Base-by-base conservation (phyloP, 495 filamentous ascomycete genomes). In the Neurospora sp. region DNA sequence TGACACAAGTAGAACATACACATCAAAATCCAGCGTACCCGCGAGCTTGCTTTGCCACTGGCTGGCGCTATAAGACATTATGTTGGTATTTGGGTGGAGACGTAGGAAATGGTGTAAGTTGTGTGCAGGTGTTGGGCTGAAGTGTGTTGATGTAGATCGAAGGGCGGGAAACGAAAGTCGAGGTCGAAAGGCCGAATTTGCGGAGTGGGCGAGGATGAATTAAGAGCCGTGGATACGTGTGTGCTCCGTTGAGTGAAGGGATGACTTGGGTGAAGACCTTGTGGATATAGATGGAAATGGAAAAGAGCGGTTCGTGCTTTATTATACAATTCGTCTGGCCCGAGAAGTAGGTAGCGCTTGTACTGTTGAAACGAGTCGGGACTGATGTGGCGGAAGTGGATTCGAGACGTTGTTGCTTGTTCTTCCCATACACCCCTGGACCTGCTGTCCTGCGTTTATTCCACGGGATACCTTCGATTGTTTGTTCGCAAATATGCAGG, bases 341-440 rank as follows among this genome's bases (percentile, higher is more conserved):
- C 71, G 35, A 72, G 72, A 74, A 75, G 75, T 71, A 79, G 39
- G 71, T 76, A 66, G 41, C 69, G 69, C 74, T 72, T 73, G 46
- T 35, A 66, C 54, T 27, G 75, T 72, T 73, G 71, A 73, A 73
- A 79, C 73, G 71, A 76, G 73, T 75, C 76, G 70, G 77, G 73
- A 78, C 75, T 82, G 81, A 83, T 84, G 83, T 85, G 83, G 81
- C 82, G 79, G 79, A 74, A 82, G 78, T 73, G 81, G 79, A 85
- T 84, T 85, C 78, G 79, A 81, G 77, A 73, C 78, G 70, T 18
- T 9, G 54, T 66, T 66, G 54, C 54, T 66, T 35, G 54, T 66
- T 66, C 27, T 66, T 9, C 27, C 23, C 23, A 66, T 35, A 66
- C 54, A 66, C 54, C 54, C 54, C 54, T 66, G 54, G 54, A 35